These are phyloP conservation scores for Iberis pinnata DNA, from an alignment of 345 rosid genomes.

Conservation along the genomic window DNA sequence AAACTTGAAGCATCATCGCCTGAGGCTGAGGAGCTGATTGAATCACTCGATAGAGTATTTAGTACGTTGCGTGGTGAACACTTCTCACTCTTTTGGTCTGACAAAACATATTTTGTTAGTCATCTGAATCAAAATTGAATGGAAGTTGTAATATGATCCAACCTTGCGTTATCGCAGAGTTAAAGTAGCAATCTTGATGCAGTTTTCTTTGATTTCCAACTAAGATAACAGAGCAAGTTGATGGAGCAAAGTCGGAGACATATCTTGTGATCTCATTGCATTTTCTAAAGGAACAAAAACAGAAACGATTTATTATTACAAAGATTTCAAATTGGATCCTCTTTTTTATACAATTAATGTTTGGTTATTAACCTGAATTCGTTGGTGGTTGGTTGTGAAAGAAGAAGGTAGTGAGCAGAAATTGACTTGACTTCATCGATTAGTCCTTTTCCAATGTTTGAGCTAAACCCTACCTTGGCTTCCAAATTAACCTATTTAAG, in stretches of 20 bases:
- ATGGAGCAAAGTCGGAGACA: conserved; percentile 53
- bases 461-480: conserved; percentile 69
- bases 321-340: background rate
- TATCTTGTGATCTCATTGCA: conserved; percentile 40
- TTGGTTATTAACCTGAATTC: conserved; percentile 17
- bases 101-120: background rate
- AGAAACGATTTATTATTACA: background rate
- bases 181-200: conserved; percentile 24
- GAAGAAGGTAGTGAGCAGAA: conserved; percentile 64
- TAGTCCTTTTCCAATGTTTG: conserved; percentile 53
- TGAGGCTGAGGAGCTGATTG: conserved; percentile 43
- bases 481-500: conserved; percentile 65
- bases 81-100: conserved; percentile 25
- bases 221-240: conserved; percentile 59
- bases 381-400: conserved; percentile 43
- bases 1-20: conserved; percentile 52
- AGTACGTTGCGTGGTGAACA: conserved; percentile 57
- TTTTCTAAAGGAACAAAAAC: conserved; percentile 31
- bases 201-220: conserved; percentile 38
- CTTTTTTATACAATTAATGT: background rate
- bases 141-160: conserved; percentile 5
- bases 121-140: background rate
- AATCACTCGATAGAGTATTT: conserved; percentile 45
- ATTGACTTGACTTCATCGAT: conserved; percentile 64
- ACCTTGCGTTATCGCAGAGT: conserved; percentile 40